Evolutionary conservation across 2,329 filamentous ascomycete genomes (phyloP), one percentile per base, ranked within the genome.

Genomic region (Arachnomyces sp.): DNA sequence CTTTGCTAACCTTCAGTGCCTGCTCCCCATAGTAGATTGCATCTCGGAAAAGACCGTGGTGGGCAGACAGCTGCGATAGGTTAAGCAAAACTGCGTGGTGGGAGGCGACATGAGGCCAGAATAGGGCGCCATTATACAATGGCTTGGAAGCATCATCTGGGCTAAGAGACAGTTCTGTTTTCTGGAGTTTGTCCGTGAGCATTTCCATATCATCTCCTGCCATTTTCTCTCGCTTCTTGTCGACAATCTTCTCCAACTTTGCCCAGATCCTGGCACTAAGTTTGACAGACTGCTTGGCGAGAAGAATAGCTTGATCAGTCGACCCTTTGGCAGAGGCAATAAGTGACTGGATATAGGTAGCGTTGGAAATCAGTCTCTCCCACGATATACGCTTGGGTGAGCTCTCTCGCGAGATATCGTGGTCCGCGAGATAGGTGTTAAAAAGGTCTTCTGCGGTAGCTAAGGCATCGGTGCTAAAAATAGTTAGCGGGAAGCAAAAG

Each of bases 1-100:
- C 77, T 43, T 74, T 72, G 15, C 85, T 85, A 44, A 94, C 76
- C 53, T 83, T 86, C 39, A 82, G 71, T 0, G 88, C 88, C 52
- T 92, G 84, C 50, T 95, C 83, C 1, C 83, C 81, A 50, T 94
- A 93, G 57, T 89, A 92, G 1, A 90, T 66, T 2, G 90, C 90
- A 58, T 96, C 90, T 44, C 86, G 81, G 48, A 88, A 86, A 63
- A 94, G 76, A 18, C 92, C 92, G 47, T 92, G 76, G 48, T 94
- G 82, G 1, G 83, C 79, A 51, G 89, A 94, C 1, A 94, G 69
- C 3, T 75, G 74, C 0, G 87, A 87, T 2, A 94, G 74, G 43
- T 88, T 81, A 44, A 81, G 64, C 11, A 94, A 68, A 41, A 80
- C 78, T 20, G 77, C 74, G 51, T 88, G 81, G 14, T 95, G 72